Evolutionary conservation across 2,329 filamentous ascomycete species (phyloP).

Genomic region (Cercospora zeae-maydis): DNA sequence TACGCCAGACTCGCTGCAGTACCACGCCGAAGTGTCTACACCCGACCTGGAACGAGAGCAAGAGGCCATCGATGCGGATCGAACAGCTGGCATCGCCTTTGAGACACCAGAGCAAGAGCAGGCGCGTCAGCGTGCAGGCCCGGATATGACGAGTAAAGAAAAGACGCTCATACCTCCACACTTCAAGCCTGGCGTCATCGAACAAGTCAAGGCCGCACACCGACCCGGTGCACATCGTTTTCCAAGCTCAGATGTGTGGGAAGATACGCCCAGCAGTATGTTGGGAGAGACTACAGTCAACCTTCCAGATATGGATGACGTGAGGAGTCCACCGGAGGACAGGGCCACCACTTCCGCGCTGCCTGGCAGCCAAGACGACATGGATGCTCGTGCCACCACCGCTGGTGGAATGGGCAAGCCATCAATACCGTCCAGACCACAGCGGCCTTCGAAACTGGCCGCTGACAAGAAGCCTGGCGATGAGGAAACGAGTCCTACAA

Average conservation of each 20-base stretch:
- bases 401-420: constrained; percentile 28
- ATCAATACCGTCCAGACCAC: constrained; percentile 32
- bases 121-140: constrained; percentile 39
- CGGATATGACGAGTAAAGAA: constrained; percentile 42
- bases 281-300: constrained; percentile 72
- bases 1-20: constrained; percentile 77
- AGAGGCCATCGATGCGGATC: constrained; percentile 31
- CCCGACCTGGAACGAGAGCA: constrained; percentile 53
- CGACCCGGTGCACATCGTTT: constrained; percentile 66
- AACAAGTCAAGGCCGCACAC: constrained; percentile 48
- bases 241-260: constrained; percentile 90
- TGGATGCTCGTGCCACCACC: constrained; percentile 22
- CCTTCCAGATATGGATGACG: constrained; percentile 33
- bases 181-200: constrained; percentile 52
- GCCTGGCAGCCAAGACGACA: constrained; percentile 17
- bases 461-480: constrained; percentile 35
- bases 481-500: constrained; percentile 44
- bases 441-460: constrained; percentile 31
- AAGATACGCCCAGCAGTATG: constrained; percentile 82
- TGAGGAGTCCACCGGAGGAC: constrained; percentile 30
- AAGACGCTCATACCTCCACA: constrained; percentile 56
- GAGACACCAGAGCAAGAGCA: constrained; percentile 52
- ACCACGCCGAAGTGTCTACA: constrained; percentile 74
- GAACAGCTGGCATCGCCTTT: constrained; percentile 36
- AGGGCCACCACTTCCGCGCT: constrained; percentile 16